phyloP scores from a whole-genome alignment of 2,329 filamentous ascomycete species.

The Anthostomella pinea region DNA sequence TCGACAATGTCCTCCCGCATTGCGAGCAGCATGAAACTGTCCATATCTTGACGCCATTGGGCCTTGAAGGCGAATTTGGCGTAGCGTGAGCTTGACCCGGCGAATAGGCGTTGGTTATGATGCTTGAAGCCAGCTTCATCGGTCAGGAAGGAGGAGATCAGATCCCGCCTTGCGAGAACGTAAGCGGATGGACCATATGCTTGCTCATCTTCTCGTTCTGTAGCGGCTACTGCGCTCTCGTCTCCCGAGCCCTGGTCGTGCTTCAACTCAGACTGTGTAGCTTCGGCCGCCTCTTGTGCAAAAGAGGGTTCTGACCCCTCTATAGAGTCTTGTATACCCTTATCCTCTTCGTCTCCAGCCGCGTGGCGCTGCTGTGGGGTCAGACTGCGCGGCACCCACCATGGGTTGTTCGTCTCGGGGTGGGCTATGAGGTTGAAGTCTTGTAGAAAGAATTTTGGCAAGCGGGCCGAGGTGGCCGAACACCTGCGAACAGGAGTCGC shows the following conservation, averaged over 20 bases:
- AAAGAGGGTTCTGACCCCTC: neutral
- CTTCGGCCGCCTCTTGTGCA: slow-evolving; percentile 10
- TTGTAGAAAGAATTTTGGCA: slow-evolving; percentile 65
- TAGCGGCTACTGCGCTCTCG: too few species aligned
- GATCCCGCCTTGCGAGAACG: slow-evolving; percentile 30
- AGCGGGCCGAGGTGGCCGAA: slow-evolving; percentile 39
- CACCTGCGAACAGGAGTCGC: slow-evolving; percentile 59
- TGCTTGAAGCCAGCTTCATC: slow-evolving; percentile 10
- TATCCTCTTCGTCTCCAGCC: slow-evolving; percentile 1
- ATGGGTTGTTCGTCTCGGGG: slow-evolving; percentile 50
- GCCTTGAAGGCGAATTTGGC: slow-evolving; percentile 13
- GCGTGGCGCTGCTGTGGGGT: slow-evolving; percentile 22
- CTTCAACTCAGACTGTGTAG: slow-evolving; percentile 6
- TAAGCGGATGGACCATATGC: slow-evolving; percentile 28
- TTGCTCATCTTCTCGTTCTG: slow-evolving; percentile 3
- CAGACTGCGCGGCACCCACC: slow-evolving; percentile 53
- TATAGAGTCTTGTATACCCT: slow-evolving; percentile 19
- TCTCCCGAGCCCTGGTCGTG: too few species aligned
- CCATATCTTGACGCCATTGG: slow-evolving; percentile 56
- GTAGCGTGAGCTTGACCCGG: slow-evolving; percentile 14
- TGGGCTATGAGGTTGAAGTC: slow-evolving; percentile 56
- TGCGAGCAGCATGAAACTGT: slow-evolving; percentile 46
- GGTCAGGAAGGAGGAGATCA: slow-evolving; percentile 27
- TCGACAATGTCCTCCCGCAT: slow-evolving; percentile 48
- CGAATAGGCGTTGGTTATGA: slow-evolving; percentile 10